Evolutionary conservation across 2,329 filamentous ascomycete species (phyloP).

Genomic region (Exophiala sp.): DNA sequence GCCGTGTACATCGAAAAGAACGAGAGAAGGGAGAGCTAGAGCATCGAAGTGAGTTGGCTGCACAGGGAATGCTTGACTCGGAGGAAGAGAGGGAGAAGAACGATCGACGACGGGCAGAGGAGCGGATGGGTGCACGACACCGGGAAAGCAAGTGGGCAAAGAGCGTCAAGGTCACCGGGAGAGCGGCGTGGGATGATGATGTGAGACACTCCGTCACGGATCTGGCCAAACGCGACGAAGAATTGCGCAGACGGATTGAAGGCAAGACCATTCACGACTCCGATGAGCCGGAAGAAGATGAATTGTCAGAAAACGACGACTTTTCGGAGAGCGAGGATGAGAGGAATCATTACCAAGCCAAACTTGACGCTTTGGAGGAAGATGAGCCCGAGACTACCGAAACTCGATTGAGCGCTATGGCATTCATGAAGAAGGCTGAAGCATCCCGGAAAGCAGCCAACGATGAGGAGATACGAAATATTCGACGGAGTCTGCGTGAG

Average conservation of each 20-base stretch:
- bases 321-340: conserved; percentile 57
- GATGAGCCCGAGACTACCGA: conserved; percentile 45
- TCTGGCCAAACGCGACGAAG: conserved; percentile 77
- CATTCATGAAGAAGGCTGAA: conserved; percentile 92
- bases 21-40: conserved; percentile 16
- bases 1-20: conserved; percentile 77
- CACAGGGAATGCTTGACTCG: conserved; percentile 58
- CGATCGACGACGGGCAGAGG: conserved; percentile 74
- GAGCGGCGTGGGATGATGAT: conserved; percentile 84
- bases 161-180: conserved; percentile 71
- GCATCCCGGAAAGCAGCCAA: conserved; percentile 73
- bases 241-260: conserved; percentile 74
- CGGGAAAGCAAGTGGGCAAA: conserved; percentile 92
- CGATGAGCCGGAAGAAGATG: conserved; percentile 61
- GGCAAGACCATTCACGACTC: conserved; percentile 64
- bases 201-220: conserved; percentile 74
- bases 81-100: conserved; percentile 63
- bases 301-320: conserved; percentile 64
- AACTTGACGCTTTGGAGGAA: conserved; percentile 39
- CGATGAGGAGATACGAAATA: conserved; percentile 67
- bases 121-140: conserved; percentile 80
- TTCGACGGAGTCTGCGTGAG: conserved; percentile 66
- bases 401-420: conserved; percentile 74
- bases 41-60: conserved; percentile 43
- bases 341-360: conserved; percentile 41